A percentile compares a stretch with the other conserved stretches of the same genome.
Conservation (phyloP, 768 basidiomycete species). For the Lactarius pseudohatsudake region DNA sequence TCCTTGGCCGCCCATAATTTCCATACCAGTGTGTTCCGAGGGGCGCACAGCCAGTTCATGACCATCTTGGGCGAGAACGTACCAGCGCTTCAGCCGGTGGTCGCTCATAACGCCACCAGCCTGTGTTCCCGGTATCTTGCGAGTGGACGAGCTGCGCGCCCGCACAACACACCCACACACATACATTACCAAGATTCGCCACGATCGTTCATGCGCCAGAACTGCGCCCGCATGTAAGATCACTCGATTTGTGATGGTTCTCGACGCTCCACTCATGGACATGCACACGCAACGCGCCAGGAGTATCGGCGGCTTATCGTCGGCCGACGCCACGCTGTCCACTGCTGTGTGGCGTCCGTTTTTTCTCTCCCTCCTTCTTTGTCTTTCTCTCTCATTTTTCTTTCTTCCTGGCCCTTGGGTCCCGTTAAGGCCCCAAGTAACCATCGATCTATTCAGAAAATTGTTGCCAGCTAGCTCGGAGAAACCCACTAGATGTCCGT, state of each 20-base stretch:
- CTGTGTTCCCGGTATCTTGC: neutral
- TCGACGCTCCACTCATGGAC: neutral
- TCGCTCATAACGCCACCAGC: conserved; percentile 12
- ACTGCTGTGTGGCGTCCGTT: neutral
- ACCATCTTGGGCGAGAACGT: conserved; percentile 23
- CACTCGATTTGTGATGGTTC: neutral
- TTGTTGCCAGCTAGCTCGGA: neutral
- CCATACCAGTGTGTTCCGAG: conserved; percentile 11
- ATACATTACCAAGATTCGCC: neutral
- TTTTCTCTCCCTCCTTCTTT: neutral
- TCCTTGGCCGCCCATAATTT: conserved; percentile 17
- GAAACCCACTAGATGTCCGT: conserved; percentile 16
- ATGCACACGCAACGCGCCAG: neutral
- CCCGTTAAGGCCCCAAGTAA: neutral
- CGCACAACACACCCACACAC: neutral
- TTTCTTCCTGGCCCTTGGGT: neutral
- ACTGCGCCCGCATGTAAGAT: conserved; percentile 1
- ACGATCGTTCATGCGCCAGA: conserved; percentile 16
- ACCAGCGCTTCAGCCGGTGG: conserved; percentile 1
- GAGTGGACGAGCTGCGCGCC: neutral
- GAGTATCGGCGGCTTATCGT: conserved; percentile 5
- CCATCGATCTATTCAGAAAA: neutral
- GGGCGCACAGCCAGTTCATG: conserved; percentile 5
- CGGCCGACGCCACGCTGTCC: conserved; percentile 2
- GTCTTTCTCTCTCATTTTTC: neutral